phyloP scores from a whole-genome alignment of 2,329 filamentous ascomycete genomes.

The Sordariomycetes sp. region DNA sequence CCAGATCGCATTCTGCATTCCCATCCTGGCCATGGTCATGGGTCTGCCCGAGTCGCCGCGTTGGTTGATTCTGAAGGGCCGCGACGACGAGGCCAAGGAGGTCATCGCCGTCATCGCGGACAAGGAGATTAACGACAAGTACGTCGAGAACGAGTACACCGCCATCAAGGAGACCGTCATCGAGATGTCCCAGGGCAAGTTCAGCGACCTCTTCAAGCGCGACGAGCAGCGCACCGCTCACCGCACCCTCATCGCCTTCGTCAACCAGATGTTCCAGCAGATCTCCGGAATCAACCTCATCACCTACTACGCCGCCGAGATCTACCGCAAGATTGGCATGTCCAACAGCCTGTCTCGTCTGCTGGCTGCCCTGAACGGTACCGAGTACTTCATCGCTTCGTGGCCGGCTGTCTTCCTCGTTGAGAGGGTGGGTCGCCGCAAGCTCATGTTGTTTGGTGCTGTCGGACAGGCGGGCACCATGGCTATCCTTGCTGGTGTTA shows the following conservation, averaged over 20 bases:
- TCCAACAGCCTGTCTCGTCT: conserved; percentile 47
- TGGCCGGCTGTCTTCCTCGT: conserved; percentile 53
- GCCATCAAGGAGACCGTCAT: conserved; percentile 59
- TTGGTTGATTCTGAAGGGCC: conserved; percentile 35
- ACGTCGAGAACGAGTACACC: conserved; percentile 46
- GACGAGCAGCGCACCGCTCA: conserved; percentile 48
- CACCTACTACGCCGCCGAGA: conserved; percentile 51
- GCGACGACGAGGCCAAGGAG: conserved; percentile 34
- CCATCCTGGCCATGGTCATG: conserved; percentile 45
- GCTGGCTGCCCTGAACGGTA: conserved; percentile 31
- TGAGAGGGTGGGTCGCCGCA: conserved; percentile 57
- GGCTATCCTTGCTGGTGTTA: conserved; percentile 51
- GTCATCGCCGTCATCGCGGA: conserved; percentile 45
- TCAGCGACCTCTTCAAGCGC: conserved; percentile 47
- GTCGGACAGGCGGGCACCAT: conserved; percentile 53
- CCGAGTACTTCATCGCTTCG: conserved; percentile 52
- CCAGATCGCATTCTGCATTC: conserved; percentile 46
- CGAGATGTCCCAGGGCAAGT: conserved; percentile 56
- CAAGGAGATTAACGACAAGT: conserved; percentile 44
- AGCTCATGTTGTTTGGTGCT: conserved; percentile 64
- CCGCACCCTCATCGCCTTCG: conserved; percentile 49
- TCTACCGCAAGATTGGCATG: conserved; percentile 48
- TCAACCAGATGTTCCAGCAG: conserved; percentile 58
- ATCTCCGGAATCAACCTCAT: conserved; percentile 55
- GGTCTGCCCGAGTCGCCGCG: conserved; percentile 44